Evolutionary conservation across 2,329 filamentous ascomycete genomes (phyloP), one percentile per base, ranked within the genome.

Genomic region (Helotiales sp.): DNA sequence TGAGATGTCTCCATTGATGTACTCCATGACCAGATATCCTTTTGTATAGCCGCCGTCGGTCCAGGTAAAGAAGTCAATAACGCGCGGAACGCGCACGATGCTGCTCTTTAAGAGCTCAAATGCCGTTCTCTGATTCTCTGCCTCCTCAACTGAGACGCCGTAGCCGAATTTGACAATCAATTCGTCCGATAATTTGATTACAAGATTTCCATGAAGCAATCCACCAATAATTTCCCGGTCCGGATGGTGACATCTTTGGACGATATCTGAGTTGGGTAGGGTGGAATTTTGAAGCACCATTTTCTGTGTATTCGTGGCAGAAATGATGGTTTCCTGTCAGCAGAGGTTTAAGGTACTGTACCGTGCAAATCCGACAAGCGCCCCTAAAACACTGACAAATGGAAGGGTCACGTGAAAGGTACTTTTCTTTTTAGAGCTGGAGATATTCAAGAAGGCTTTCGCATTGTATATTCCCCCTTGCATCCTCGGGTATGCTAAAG

Each of bases 1-100:
- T 6, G 32, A 20, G 26, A 64, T 54, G 24, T 58, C 22, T 28
- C 62, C 52, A 30, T 40, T 43, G 22, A 60, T 64, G 30, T 64
- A 64, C 34, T 64, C 62, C 62, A 64, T 64, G n/a, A 64, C 55
- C 6, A 64, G 10, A 30, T 50, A 64, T 24, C 54, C 63, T 37
- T 15, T n/a, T 26, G 40, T 47, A n/a, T 24, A 24, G 15, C 22
- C 59, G 3, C 32, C n/a, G 11, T 20, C 24, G 17, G 24, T n/a
- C 28, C 15, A 3, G 30, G 40, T 64, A 30, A 64, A 64, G 32
- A 37, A 52, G n/a, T 43, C 37, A 26, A 59, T 40, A 13, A 64
- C 26, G 10, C 43, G 17, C 32, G 63, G 63, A 40, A 64, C 45
- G 37, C 63, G 63, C 34, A 60, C 45, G 43, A 64, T 40, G 2